Evolutionary conservation across 768 basidiomycete species (phyloP), one percentile per base, ranked within the genome.

Genomic region (Suillus americanus): DNA sequence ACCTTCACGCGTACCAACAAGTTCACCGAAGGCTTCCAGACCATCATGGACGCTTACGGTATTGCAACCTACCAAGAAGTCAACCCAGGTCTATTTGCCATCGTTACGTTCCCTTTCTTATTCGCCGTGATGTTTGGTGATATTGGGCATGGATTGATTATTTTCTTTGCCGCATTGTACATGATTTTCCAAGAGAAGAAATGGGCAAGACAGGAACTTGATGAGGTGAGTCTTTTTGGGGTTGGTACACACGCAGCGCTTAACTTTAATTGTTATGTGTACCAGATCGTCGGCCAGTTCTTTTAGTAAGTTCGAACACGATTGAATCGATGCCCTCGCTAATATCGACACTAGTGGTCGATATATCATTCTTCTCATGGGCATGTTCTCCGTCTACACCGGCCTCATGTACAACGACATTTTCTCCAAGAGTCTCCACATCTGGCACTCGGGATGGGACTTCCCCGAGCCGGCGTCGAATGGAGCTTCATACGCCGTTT

Each of bases 41-140:
- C 92, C 43, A 96, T 99, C 78, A 97, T 99, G 89, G 97, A 99
- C 77, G 90, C 91, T 60, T 99, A 99, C 73, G 97, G 97, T 71
- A 88, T 94, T 60, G 92, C 95, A 16, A 89, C 86, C 1, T 99
- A 99, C 74, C 93, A 98, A 74, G 97, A 99, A 77, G 89, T 95
- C 74, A 99, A 99, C 74, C 97, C 97, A 23, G 97, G 96, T 62
- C 79, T 99, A 35, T 97, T 97, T 77, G 94, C 94, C 0, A 81
- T 93, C 69, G 81, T 91, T 69, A 97, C 95, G 2, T 97, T 97
- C 87, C 97, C 97, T 0, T 99, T 99, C 87, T 79, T 99, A 69
- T 99, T 99, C 71, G 97, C 95, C 5, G 94, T 99, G 79, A 99
- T 99, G 97, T 99, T 99, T 74, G 97, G 97, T 71, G 97, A 99